A percentile compares a stretch with the other conserved stretches of the same genome.
Evolutionary conservation across 2,329 filamentous ascomycete genomes (phyloP).

Genomic region (Beauveria brongniartii): DNA sequence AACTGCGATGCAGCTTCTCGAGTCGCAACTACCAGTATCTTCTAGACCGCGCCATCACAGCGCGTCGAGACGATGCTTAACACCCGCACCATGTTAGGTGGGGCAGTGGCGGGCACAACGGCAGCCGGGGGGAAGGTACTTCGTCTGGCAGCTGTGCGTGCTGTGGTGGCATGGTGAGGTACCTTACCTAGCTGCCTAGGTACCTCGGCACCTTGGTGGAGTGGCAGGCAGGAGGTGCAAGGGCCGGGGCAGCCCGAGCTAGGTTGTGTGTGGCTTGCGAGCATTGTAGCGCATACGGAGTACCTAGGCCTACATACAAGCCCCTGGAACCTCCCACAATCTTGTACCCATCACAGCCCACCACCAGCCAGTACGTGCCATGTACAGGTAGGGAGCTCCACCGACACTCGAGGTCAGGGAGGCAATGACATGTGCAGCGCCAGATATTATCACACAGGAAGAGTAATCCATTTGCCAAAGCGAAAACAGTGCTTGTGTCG

Average conservation of each 20-base stretch:
- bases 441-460: constrained; percentile 1
- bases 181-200: neutral
- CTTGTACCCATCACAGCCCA: neutral
- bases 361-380: neutral
- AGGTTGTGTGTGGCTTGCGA: neutral
- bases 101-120: neutral
- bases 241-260: neutral
- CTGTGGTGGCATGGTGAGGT: neutral
- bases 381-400: neutral
- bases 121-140: neutral
- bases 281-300: neutral
- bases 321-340: neutral
- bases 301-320: neutral
- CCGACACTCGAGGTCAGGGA: neutral
- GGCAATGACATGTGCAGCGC: constrained; percentile 1
- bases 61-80: neutral
- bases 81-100: neutral
- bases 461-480: neutral
- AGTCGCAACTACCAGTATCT: neutral
- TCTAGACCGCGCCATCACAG: neutral
- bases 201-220: neutral
- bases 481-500: neutral
- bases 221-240: neutral
- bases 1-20: neutral
- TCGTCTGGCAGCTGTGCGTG: neutral